A percentile compares a stretch with the other conserved stretches of the same genome.
Evolutionary conservation across 1,284 basidiomycete species (phyloP).

Genomic region (Tilletia caries): DNA sequence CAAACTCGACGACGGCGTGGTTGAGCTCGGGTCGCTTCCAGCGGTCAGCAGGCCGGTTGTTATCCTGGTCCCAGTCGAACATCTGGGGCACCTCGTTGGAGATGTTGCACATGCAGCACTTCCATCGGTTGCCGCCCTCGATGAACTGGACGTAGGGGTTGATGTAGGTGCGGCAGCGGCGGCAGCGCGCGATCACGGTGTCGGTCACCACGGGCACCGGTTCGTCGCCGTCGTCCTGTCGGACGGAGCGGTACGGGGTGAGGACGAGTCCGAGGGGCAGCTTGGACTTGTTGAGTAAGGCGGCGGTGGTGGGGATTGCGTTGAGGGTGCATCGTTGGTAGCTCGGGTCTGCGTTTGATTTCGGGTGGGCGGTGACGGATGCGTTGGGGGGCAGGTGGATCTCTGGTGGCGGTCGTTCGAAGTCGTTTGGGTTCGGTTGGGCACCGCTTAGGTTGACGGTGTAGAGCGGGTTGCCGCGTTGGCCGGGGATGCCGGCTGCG

Average conservation of each 20-base stretch:
- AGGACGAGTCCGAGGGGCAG: slow-evolving; percentile 85
- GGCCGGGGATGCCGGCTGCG: slow-evolving; percentile 12
- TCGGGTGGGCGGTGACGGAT: slow-evolving; percentile 73
- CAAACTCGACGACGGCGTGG: slow-evolving; percentile 87
- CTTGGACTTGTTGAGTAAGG: slow-evolving; percentile 86
- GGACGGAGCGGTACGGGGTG: slow-evolving; percentile 82
- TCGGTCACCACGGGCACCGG: slow-evolving; percentile 84
- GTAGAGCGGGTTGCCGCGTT: slow-evolving; percentile 28
- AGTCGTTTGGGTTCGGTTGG: slow-evolving; percentile 74
- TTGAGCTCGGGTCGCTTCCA: slow-evolving; percentile 93
- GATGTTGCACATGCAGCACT: slow-evolving; percentile 98
- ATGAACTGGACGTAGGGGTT: slow-evolving; percentile 98
- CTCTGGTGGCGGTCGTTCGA: slow-evolving; percentile 77
- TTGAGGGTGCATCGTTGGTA: slow-evolving; percentile 92
- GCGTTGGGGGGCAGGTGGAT: slow-evolving; percentile 80
- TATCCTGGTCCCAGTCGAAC: slow-evolving; percentile 95
- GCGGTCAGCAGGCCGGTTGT: slow-evolving; percentile 89
- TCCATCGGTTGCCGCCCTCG: slow-evolving; percentile 97
- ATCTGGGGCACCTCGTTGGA: slow-evolving; percentile 97
- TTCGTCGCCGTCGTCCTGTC: slow-evolving; percentile 60
- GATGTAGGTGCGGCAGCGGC: slow-evolving; percentile 95
- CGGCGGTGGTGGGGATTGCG: slow-evolving; percentile 86
- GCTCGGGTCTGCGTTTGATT: slow-evolving; percentile 79
- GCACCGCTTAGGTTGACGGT: slow-evolving; percentile 43
- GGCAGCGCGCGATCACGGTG: slow-evolving; percentile 93